These are phyloP conservation scores for Microcera coccophila DNA, from an alignment of 2,329 filamentous ascomycete genomes.

Conservation along the genomic window DNA sequence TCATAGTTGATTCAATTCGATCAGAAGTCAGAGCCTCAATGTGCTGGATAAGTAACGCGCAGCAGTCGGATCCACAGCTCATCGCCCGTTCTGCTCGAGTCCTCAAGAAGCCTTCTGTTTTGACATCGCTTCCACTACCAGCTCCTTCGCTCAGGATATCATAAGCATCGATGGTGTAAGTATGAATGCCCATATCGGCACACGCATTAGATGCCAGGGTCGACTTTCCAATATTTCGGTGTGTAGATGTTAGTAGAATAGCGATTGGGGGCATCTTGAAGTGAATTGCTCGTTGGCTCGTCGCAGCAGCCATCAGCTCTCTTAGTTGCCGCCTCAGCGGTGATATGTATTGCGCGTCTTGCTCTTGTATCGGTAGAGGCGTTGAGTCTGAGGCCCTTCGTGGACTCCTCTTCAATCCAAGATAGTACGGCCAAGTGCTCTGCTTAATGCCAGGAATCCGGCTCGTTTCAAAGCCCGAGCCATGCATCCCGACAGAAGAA, in stretches of 20 bases:
- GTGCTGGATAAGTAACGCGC: conserved; percentile 80
- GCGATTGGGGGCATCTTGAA: conserved; percentile 84
- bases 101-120: conserved; percentile 87
- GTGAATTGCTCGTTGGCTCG: conserved; percentile 80
- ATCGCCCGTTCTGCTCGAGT: conserved; percentile 84
- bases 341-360: conserved; percentile 49
- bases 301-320: conserved; percentile 83
- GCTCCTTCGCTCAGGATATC: conserved; percentile 87
- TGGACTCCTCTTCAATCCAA: conserved; percentile 68
- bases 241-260: conserved; percentile 83
- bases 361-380: conserved; percentile 42
- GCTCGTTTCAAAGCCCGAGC: conserved; percentile 81
- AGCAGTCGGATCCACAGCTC: conserved; percentile 79
- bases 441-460: conserved; percentile 71
- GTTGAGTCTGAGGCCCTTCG: conserved; percentile 39
- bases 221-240: conserved; percentile 91
- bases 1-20: conserved; percentile 79
- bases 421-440: conserved; percentile 85
- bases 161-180: conserved; percentile 84
- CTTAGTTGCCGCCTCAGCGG: conserved; percentile 68
- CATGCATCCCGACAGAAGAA: conserved; percentile 80
- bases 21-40: conserved; percentile 89
- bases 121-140: conserved; percentile 82
- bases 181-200: conserved; percentile 84
- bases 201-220: conserved; percentile 73